These are phyloP conservation scores for Sarcomyxa edulis DNA, from an alignment of 768 basidiomycete genomes.

Conservation along the genomic window DNA sequence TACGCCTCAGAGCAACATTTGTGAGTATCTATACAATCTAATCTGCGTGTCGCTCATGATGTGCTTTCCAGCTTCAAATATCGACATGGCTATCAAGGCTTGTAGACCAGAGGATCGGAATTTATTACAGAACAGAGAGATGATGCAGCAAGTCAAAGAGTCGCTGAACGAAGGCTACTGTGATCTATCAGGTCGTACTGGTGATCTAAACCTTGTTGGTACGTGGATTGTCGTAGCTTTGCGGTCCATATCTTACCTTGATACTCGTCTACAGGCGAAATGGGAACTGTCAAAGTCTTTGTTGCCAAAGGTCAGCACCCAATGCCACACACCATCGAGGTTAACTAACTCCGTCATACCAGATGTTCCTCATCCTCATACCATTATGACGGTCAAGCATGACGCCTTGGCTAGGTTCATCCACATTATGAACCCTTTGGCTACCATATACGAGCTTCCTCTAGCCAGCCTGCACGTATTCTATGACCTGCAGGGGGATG, in stretches of 20 bases:
- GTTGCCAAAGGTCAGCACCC: constrained; percentile 48
- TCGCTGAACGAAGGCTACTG: constrained; percentile 80
- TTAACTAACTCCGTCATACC: constrained; percentile 7
- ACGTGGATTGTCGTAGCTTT: constrained; percentile 11
- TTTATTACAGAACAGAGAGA: constrained; percentile 56
- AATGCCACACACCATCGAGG: neutral
- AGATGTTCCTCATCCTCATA: constrained; percentile 54
- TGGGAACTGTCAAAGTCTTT: constrained; percentile 60
- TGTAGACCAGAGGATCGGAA: constrained; percentile 65
- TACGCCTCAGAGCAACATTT: constrained; percentile 38
- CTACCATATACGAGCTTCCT: constrained; percentile 69
- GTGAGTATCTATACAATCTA: constrained; percentile 18
- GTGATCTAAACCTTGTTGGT: constrained; percentile 63
- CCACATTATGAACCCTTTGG: constrained; percentile 59
- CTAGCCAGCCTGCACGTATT: constrained; percentile 78
- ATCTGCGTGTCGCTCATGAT: constrained; percentile 1
- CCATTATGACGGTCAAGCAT: constrained; percentile 47
- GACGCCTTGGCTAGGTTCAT: constrained; percentile 69
- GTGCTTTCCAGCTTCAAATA: constrained; percentile 46
- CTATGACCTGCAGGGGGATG: constrained; percentile 70
- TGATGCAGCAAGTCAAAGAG: constrained; percentile 71
- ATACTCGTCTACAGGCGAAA: constrained; percentile 37
- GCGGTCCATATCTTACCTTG: constrained; percentile 4
- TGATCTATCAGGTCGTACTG: constrained; percentile 62
- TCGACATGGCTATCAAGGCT: constrained; percentile 66